phyloP scores from a whole-genome alignment of 305 asterid genomes.

The Fraxinus latifolia region DNA sequence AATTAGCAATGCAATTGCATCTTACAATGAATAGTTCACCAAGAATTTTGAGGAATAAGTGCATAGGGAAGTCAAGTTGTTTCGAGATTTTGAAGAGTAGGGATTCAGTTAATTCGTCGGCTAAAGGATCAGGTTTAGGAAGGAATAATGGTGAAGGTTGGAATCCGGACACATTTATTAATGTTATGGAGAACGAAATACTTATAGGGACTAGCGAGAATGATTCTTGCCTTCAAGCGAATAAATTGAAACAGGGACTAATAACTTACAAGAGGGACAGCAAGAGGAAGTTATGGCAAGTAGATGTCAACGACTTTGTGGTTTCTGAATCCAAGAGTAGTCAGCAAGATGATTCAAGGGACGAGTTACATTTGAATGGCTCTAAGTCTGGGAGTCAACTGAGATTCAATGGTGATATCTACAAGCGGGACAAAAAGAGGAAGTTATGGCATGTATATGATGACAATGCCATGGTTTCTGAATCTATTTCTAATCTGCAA shows the following conservation, averaged over 20 bases:
- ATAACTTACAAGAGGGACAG: constrained; percentile 37
- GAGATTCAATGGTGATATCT: neutral
- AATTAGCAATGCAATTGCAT: constrained; percentile 57
- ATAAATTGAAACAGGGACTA: constrained; percentile 15
- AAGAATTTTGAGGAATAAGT: constrained; percentile 35
- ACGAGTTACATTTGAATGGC: neutral
- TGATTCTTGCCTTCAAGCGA: constrained; percentile 12
- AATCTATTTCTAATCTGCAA: constrained; percentile 17
- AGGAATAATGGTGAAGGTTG: constrained; percentile 25
- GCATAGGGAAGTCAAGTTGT: constrained; percentile 27
- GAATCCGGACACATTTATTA: constrained; percentile 24
- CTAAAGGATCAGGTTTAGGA: constrained; percentile 33
- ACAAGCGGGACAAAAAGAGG: constrained; percentile 37
- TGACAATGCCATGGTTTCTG: neutral
- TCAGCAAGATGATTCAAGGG: constrained; percentile 1
- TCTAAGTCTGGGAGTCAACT: neutral
- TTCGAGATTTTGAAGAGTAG: constrained; percentile 26
- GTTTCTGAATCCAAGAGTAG: constrained; percentile 4
- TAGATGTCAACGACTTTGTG: constrained; percentile 10
- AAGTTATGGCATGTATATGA: constrained; percentile 18
- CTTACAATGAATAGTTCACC: constrained; percentile 56
- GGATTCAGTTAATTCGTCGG: constrained; percentile 29
- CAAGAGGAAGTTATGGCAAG: constrained; percentile 25
- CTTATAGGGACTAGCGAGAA: constrained; percentile 21
- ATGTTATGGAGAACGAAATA: constrained; percentile 29